Base-by-base conservation (phyloP, 257 asterid genomes). In the Scutellaria baicalensis region DNA sequence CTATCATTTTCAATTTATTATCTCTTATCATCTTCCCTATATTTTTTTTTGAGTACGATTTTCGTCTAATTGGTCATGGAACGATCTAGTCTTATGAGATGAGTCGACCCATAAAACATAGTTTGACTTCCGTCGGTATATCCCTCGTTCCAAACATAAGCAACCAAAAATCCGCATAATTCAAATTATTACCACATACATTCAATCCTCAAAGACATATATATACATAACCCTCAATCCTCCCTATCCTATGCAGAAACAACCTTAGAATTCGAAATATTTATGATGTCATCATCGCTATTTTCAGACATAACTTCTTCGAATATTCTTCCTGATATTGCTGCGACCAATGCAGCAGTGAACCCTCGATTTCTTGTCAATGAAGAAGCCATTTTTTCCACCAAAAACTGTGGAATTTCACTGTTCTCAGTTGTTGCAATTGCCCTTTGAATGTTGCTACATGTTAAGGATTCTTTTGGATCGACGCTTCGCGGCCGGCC, bases 311-410 rank as follows among this genome's bases (percentile, higher is more conserved):
- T 21, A 66, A 70, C 66, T 45, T 83, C 83, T 1, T 83, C 78
- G 6, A 83, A 18, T 51, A 86, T 69, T 68, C 84, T 81, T 8
- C 79, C 84, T 9, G 96, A 79, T 31, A 89, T 87, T 52, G 95
- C 96, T 13, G 90, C 89, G 33, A 83, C 89, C 27, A 87, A 67
- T 7, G 95, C 91, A 33, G 88, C 76, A 3, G 89, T 90, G 70
- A 90, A 90, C 40, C 79, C 71, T 17, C 77, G 77, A 71, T 77
- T 87, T 48, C 78, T 87, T 3, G 87, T 81, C 78, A 90, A 74
- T 1, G 90, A 82, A 63, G 87, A 72, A 31, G 87, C 89, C 92
- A 87, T 84, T 54, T 84, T 77, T 64, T 83, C 88, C 14, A 85
- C 86, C 56, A 81, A 69, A 39, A 52, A 8, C 43, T 82, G 74